phyloP scores from a whole-genome alignment of 2,329 filamentous ascomycete species.

The Penicillium sp. region DNA sequence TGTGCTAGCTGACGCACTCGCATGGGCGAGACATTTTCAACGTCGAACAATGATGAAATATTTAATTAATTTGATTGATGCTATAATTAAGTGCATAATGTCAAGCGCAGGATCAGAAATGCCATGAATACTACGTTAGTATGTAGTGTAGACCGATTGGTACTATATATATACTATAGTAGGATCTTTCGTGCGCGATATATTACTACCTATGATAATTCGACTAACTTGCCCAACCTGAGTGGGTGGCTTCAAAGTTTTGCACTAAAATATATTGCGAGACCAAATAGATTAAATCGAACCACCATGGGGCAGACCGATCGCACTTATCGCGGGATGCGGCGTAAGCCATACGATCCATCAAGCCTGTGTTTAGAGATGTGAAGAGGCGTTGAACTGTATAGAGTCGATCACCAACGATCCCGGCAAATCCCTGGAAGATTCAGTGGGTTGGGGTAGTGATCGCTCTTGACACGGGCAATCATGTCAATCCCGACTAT shows the following conservation, averaged over 20 bases:
- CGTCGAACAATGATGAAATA: no score
- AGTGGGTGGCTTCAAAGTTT: neutral
- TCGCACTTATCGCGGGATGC: neutral
- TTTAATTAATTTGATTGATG: no score
- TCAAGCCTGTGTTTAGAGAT: neutral
- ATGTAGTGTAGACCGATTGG: neutral
- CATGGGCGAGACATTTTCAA: no score
- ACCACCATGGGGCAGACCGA: no score
- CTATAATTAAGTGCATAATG: no score
- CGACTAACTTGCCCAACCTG: no score
- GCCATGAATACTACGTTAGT: no score
- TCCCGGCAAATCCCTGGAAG: neutral
- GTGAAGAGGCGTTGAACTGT: neutral
- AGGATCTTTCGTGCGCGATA: neutral
- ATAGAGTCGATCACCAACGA: conserved; percentile 22
- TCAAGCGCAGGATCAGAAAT: no score
- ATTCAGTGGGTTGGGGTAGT: conserved; percentile 22
- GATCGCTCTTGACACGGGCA: conserved; percentile 25
- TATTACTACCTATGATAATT: neutral
- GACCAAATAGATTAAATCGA: neutral
- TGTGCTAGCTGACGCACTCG: no score
- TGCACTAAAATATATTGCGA: neutral
- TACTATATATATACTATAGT: neutral
- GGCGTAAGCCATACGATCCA: neutral
- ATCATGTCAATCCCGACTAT: conserved; percentile 31